Percentiles rank a stretch among this genome's conserved stretches.
These are phyloP conservation scores for Litchi chinensis DNA, from an alignment of 345 rosid species.

Conservation along the genomic window DNA sequence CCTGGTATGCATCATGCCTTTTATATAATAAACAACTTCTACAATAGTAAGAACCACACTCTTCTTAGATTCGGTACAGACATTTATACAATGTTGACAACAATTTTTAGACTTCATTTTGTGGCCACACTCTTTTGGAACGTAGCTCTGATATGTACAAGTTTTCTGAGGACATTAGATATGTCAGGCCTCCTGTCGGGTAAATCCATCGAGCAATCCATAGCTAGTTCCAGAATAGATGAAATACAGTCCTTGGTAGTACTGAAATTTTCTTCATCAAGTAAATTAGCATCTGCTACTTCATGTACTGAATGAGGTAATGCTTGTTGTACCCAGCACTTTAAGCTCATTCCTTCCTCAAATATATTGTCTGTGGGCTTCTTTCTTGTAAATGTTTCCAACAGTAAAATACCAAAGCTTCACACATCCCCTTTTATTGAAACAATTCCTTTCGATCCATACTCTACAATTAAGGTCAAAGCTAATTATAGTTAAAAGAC, in stretches of 20 bases:
- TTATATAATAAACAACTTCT: too few species aligned
- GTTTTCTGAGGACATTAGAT: too few species aligned
- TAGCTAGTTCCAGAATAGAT: not conserved
- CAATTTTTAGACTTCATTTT: too few species aligned
- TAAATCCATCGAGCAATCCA: conserved; percentile 6
- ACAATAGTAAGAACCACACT: too few species aligned
- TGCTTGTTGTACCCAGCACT: not conserved
- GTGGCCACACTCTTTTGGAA: too few species aligned
- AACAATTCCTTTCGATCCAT: conserved; percentile 20
- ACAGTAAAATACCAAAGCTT: conserved; percentile 21
- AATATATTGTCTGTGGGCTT: conserved; percentile 20
- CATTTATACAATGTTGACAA: not conserved
- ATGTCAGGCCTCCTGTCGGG: not conserved
- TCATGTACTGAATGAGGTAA: not conserved
- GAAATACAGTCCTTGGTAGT: conserved; percentile 13
- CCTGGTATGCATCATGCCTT: too few species aligned
- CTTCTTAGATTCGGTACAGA: too few species aligned
- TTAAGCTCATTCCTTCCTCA: conserved; percentile 20
- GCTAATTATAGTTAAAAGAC: too few species aligned
- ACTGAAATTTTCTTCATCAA: not conserved
- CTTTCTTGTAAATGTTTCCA: conserved; percentile 28
- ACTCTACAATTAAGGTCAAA: conserved; percentile 1
- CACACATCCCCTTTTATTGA: conserved; percentile 13
- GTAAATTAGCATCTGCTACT: conserved; percentile 15
- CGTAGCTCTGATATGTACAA: too few species aligned